phyloP scores from a whole-genome alignment of 2,329 filamentous ascomycete genomes.

The Metarhizium rileyi region DNA sequence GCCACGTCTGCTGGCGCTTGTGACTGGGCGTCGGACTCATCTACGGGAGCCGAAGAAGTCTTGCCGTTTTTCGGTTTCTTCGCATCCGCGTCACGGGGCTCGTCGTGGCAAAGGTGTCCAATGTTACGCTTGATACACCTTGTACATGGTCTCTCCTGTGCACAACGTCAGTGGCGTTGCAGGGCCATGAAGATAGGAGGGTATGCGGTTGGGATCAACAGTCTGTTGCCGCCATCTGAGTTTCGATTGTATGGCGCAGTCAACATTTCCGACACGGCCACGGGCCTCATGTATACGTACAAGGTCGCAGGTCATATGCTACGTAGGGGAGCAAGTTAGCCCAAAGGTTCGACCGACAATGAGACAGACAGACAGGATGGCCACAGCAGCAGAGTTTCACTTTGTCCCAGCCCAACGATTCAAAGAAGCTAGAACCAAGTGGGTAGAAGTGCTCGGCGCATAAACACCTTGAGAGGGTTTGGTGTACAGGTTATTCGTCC shows the following conservation, averaged over 20 bases:
- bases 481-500: background rate
- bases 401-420: background rate
- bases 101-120: slow-evolving; percentile 95
- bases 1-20: slow-evolving; percentile 33
- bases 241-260: background rate
- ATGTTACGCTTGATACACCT: slow-evolving; percentile 98
- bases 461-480: background rate
- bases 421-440: background rate
- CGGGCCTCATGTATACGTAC: slow-evolving; percentile 42
- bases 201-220: background rate
- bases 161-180: slow-evolving; percentile 17
- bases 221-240: background rate
- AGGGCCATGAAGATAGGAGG: slow-evolving; percentile 5
- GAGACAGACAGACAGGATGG: background rate
- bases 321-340: slow-evolving; percentile 15
- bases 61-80: slow-evolving; percentile 64
- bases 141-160: slow-evolving; percentile 86
- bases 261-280: background rate
- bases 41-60: slow-evolving; percentile 37
- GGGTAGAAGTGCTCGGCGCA: background rate
- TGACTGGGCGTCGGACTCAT: slow-evolving; percentile 49
- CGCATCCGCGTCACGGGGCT: slow-evolving; percentile 73
- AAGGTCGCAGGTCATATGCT: slow-evolving; percentile 92
- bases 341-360: background rate
- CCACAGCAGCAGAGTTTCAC: background rate